These are phyloP conservation scores for Eucalyptus tenuipes DNA, from an alignment of 345 rosid species.

Conservation along the genomic window DNA sequence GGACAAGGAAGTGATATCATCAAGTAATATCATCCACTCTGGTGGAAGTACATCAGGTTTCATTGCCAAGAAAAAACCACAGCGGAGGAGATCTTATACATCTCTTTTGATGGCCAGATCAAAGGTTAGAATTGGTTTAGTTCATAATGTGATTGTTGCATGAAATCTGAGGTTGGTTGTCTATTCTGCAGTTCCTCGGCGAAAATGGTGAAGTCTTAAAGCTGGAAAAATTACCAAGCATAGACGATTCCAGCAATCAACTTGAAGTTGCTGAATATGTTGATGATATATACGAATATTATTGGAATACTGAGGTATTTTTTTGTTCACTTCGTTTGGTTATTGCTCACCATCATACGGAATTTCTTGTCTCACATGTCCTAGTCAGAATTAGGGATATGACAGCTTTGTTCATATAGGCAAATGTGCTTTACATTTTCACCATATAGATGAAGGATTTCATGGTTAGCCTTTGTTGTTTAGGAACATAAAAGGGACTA, in stretches of 20 bases:
- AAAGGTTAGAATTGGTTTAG: constrained; percentile 50
- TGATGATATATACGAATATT: constrained; percentile 82
- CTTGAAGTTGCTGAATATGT: constrained; percentile 96
- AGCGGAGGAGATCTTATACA: constrained; percentile 85
- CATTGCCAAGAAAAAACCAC: constrained; percentile 34
- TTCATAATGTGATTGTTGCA: constrained; percentile 10
- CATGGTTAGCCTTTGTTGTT: neutral
- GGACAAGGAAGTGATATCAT: constrained; percentile 5
- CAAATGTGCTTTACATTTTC: neutral
- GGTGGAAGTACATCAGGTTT: constrained; percentile 9
- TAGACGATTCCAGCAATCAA: constrained; percentile 67
- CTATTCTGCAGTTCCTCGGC: constrained; percentile 38
- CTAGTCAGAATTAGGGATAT: neutral
- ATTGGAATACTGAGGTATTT: constrained; percentile 81
- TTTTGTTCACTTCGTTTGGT: neutral
- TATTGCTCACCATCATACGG: neutral
- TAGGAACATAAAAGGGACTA: neutral
- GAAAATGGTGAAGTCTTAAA: constrained; percentile 24
- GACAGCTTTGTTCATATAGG: neutral
- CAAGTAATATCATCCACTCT: constrained; percentile 9
- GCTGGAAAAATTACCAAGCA: constrained; percentile 43
- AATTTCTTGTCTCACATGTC: neutral
- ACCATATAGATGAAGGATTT: neutral
- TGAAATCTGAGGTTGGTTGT: neutral
- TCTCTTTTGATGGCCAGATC: constrained; percentile 62